These are phyloP conservation scores for Amanita molliuscula DNA, from an alignment of 768 basidiomycete species.

Conservation along the genomic window DNA sequence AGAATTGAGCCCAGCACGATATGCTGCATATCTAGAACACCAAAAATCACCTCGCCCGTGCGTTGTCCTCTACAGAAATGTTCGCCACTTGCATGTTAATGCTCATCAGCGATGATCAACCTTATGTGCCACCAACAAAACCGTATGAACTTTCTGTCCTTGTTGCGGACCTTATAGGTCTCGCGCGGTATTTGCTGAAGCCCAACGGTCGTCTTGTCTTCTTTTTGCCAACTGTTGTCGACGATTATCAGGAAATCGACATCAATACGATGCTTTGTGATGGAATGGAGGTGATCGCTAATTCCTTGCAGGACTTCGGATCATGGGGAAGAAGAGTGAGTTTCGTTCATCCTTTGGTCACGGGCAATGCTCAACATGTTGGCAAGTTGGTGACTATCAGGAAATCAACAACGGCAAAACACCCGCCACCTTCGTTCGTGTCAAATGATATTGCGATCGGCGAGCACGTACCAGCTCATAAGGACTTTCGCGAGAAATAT, in stretches of 20 bases:
- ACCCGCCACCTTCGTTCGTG: slow-evolving; percentile 48
- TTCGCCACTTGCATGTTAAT: not conserved
- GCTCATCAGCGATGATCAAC: slow-evolving; percentile 32
- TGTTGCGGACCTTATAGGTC: slow-evolving; percentile 67
- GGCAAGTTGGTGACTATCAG: slow-evolving; percentile 82
- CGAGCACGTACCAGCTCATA: slow-evolving; percentile 69
- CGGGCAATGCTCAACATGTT: not conserved
- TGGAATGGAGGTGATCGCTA: slow-evolving; percentile 83
- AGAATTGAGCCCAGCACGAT: slow-evolving; percentile 27
- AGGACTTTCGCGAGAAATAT: slow-evolving; percentile 82
- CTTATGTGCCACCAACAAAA: slow-evolving; percentile 82
- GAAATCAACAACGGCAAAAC: slow-evolving; percentile 41
- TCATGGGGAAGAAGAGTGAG: slow-evolving; percentile 89
- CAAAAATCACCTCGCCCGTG: slow-evolving; percentile 32
- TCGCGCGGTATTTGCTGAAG: slow-evolving; percentile 77
- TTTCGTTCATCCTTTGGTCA: slow-evolving; percentile 1
- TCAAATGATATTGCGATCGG: slow-evolving; percentile 11
- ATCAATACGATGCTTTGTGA: slow-evolving; percentile 67
- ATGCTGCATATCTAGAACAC: slow-evolving; percentile 26
- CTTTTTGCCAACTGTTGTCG: slow-evolving; percentile 88
- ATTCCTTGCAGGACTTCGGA: slow-evolving; percentile 89
- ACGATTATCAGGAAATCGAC: slow-evolving; percentile 86
- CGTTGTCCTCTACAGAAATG: slow-evolving; percentile 13
- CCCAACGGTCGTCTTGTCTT: slow-evolving; percentile 88
- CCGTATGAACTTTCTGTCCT: slow-evolving; percentile 89